phyloP scores from a whole-genome alignment of 163 green algal genomes.

The Botryococcus braunii region DNA sequence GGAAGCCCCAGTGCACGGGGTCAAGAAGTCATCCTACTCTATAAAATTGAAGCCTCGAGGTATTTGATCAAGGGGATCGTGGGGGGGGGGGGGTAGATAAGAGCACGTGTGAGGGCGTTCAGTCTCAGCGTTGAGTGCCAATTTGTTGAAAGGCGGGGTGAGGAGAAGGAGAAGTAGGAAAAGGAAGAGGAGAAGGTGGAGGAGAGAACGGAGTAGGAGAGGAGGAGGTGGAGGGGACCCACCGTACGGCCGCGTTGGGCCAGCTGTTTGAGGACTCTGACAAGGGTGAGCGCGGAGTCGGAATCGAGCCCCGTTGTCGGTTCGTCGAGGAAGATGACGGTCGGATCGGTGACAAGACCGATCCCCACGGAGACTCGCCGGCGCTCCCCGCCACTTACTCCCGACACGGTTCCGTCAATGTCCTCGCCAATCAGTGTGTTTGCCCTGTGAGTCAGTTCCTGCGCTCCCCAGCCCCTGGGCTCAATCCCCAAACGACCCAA shows the following conservation, averaged over 20 bases:
- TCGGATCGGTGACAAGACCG: constrained; percentile 54
- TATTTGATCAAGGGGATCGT: too few relatives aligned
- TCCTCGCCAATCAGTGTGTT: constrained; percentile 59
- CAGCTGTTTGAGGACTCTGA: constrained; percentile 41
- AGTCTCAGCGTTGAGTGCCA: too few relatives aligned
- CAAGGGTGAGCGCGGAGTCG: constrained; percentile 54
- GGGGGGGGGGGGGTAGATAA: too few relatives aligned
- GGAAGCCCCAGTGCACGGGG: too few relatives aligned
- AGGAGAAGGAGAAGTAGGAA: too few relatives aligned
- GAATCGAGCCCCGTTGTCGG: constrained; percentile 65
- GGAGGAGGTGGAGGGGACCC: background rate
- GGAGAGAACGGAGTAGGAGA: too few relatives aligned
- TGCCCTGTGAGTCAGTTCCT: constrained; percentile 44
- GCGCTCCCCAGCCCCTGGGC: background rate
- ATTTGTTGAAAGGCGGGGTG: too few relatives aligned
- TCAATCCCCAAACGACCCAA: too few relatives aligned
- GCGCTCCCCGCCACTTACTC: constrained; percentile 60
- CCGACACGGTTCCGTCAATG: constrained; percentile 31
- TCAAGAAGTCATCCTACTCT: too few relatives aligned
- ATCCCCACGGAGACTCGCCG: constrained; percentile 49
- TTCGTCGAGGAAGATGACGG: constrained; percentile 55
- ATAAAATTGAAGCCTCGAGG: too few relatives aligned
- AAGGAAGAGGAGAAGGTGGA: too few relatives aligned
- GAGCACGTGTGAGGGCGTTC: too few relatives aligned
- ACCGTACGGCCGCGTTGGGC: constrained; percentile 38